A percentile compares a stretch with the other conserved stretches of the same genome.
These are phyloP conservation scores for Litchi chinensis DNA, from an alignment of 345 rosid genomes.

Conservation along the genomic window DNA sequence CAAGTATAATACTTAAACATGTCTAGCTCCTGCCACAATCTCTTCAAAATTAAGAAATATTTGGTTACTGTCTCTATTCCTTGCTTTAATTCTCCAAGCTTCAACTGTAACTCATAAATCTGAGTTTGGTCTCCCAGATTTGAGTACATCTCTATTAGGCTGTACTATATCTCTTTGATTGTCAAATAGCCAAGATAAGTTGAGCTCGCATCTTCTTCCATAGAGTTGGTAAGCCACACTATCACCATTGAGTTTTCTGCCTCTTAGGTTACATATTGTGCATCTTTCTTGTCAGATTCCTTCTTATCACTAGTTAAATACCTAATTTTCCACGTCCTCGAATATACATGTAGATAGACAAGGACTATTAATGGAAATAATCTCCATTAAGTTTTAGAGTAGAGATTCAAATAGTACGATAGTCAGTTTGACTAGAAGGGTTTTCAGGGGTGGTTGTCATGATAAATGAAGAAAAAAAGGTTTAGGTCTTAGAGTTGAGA, in stretches of 20 bases:
- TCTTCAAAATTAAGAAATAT: too few relatives aligned
- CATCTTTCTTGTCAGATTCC: too few relatives aligned
- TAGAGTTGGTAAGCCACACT: background rate
- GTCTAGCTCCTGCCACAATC: too few relatives aligned
- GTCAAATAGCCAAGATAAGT: background rate
- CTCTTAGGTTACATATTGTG: too few relatives aligned
- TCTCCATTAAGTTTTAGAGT: background rate
- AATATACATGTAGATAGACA: background rate
- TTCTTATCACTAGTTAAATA: background rate
- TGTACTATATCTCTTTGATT: background rate
- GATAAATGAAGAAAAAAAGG: too few relatives aligned
- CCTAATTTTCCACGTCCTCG: background rate
- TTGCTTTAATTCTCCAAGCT: background rate
- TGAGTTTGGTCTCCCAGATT: background rate
- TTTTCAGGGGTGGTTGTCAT: too few relatives aligned
- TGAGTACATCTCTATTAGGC: background rate
- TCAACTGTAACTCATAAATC: too few relatives aligned
- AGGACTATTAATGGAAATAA: background rate
- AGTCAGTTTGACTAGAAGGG: too few relatives aligned
- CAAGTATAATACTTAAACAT: too few relatives aligned
- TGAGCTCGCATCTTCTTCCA: background rate
- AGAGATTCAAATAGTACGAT: background rate
- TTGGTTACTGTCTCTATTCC: too few relatives aligned
- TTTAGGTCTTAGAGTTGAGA: background rate
- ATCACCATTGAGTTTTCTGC: background rate